Percentiles rank a stretch among this genome's conserved stretches.
phyloP scores from a whole-genome alignment of 306 rosid genomes.

The Notholithocarpus densiflorus region DNA sequence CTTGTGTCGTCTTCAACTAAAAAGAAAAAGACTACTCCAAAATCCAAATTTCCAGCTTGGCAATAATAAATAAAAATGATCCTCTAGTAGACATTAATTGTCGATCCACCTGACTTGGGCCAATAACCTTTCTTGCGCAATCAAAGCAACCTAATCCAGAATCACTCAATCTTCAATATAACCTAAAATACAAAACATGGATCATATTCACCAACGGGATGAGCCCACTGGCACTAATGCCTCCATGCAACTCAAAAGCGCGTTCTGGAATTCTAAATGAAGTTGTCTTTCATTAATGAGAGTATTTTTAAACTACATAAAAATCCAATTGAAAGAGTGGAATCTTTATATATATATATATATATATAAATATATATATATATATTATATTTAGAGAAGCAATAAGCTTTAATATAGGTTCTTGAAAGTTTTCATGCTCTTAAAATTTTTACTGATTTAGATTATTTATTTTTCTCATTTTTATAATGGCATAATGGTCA shows the following conservation, averaged over 20 bases:
- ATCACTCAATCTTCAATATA: neutral
- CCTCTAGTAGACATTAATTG: conserved; percentile 1
- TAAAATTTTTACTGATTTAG: no score
- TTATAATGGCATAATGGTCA: no score
- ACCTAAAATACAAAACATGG: neutral
- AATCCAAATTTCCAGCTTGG: conserved; percentile 36
- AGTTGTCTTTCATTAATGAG: no score
- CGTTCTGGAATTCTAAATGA: neutral
- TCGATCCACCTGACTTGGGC: conserved; percentile 13
- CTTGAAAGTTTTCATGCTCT: no score
- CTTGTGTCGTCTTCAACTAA: conserved; percentile 26
- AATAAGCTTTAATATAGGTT: no score
- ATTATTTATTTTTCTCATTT: no score
- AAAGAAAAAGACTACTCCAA: conserved; percentile 21
- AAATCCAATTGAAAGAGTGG: accelerated
- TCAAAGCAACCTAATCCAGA: conserved; percentile 47
- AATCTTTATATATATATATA: no score
- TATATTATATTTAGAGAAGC: no score
- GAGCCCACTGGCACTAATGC: neutral
- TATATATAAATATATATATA: no score
- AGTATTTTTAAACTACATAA: no score
- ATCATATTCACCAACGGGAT: neutral
- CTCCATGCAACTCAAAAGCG: neutral
- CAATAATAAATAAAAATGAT: conserved; percentile 9
- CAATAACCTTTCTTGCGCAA: conserved; percentile 43